Conservation (phyloP, 1,284 basidiomycete species). For the Tremellales sp. region DNA sequence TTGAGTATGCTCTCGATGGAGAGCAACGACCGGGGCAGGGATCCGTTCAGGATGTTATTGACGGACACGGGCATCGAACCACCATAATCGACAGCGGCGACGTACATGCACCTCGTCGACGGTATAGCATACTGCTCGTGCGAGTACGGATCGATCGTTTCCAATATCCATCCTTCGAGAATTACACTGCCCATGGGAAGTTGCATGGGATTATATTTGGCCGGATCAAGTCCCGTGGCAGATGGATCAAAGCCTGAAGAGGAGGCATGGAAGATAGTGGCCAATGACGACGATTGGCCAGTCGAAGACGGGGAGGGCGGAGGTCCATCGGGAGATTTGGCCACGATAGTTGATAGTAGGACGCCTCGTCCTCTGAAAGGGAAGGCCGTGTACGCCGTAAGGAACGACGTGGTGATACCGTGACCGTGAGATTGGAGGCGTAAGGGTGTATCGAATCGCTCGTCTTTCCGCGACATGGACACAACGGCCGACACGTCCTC, state of each 20-base stretch:
- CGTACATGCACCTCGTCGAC: constrained; percentile 82
- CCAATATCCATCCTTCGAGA: constrained; percentile 92
- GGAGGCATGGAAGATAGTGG: constrained; percentile 68
- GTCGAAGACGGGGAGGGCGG: constrained; percentile 45
- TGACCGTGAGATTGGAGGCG: constrained; percentile 78
- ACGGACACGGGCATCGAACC: constrained; percentile 81
- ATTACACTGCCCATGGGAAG: constrained; percentile 78
- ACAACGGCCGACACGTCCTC: constrained; percentile 78
- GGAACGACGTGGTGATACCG: constrained; percentile 58
- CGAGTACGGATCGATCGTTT: constrained; percentile 95
- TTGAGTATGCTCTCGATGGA: constrained; percentile 69
- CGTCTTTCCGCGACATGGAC: constrained; percentile 51
- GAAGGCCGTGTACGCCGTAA: constrained; percentile 64
- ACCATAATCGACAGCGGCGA: constrained; percentile 83
- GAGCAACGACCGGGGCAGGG: constrained; percentile 63
- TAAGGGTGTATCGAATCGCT: constrained; percentile 57
- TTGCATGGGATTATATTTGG: constrained; percentile 71
- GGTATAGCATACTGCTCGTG: constrained; percentile 93
- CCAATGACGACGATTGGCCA: constrained; percentile 46
- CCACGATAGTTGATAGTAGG: constrained; percentile 70
- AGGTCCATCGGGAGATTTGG: constrained; percentile 55
- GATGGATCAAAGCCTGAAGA: constrained; percentile 67
- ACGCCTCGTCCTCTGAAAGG: constrained; percentile 89
- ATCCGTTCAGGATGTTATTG: constrained; percentile 81
- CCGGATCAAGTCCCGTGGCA: constrained; percentile 53